Evolutionary conservation across 2,329 filamentous ascomycete genomes (phyloP).

Genomic region (Cryphonectria radicalis): DNA sequence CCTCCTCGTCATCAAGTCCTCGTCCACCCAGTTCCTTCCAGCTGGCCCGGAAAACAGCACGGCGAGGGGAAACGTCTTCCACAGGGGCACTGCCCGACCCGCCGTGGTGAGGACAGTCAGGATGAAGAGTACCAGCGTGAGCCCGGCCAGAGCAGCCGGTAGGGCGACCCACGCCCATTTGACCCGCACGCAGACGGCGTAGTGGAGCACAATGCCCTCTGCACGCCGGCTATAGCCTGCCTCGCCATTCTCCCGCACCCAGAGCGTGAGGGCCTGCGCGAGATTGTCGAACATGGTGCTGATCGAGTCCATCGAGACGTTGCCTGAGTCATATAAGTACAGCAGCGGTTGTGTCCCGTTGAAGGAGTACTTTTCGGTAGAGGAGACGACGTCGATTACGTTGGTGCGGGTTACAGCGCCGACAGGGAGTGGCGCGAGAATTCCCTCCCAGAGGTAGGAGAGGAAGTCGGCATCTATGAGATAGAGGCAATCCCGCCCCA

Average conservation of each 20-base stretch:
- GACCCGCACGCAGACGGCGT: conserved; percentile 16
- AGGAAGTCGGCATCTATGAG: neutral
- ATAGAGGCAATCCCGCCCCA: neutral
- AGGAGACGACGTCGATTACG: too few relatives aligned
- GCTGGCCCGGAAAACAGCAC: conserved; percentile 8
- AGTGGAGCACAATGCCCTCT: conserved; percentile 1
- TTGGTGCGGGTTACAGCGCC: neutral
- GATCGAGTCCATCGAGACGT: neutral
- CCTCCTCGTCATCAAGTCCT: neutral
- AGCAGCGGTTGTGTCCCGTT: neutral
- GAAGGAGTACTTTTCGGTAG: neutral
- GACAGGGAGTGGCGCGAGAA: neutral
- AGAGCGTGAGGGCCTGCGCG: conserved; percentile 8
- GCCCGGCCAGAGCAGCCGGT: conserved; percentile 2
- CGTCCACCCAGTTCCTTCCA: conserved; percentile 13
- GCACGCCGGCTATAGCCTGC: neutral
- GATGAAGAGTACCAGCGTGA: conserved; percentile 4
- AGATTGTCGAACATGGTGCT: conserved; percentile 7
- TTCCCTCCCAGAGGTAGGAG: neutral
- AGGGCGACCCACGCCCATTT: conserved; percentile 18
- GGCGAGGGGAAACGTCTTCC: conserved; percentile 18
- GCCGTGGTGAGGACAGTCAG: conserved; percentile 7
- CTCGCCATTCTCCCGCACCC: conserved; percentile 2
- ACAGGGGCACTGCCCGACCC: conserved; percentile 1
- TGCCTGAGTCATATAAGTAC: neutral